phyloP scores from a whole-genome alignment of 768 basidiomycete species.

The Boletellus ananas region DNA sequence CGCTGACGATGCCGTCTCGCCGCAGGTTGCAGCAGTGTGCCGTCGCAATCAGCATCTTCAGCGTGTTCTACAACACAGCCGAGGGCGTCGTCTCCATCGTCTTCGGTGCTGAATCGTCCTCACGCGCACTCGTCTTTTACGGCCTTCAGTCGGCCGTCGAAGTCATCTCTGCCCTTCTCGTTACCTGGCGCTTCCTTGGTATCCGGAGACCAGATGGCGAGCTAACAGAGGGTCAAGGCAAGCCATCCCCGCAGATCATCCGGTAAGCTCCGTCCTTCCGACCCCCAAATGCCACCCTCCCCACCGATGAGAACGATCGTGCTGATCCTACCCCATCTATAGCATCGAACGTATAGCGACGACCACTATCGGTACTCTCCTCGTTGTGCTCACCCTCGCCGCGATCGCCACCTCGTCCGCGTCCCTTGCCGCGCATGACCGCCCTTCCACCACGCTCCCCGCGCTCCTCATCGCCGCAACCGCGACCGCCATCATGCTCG shows the following conservation, averaged over 20 bases:
- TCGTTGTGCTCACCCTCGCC: constrained; percentile 36
- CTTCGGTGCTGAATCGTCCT: constrained; percentile 43
- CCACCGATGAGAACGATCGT: too few species aligned
- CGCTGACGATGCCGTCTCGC: constrained; percentile 14
- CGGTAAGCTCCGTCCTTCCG: constrained; percentile 4
- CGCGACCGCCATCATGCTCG: too few species aligned
- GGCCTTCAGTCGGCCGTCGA: constrained; percentile 48
- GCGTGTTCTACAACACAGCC: constrained; percentile 37
- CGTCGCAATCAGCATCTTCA: constrained; percentile 40
- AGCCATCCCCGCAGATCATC: constrained; percentile 7
- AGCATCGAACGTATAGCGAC: constrained; percentile 41
- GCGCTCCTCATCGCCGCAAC: too few species aligned
- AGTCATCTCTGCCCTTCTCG: constrained; percentile 42
- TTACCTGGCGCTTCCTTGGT: constrained; percentile 42
- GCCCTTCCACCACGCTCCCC: constrained; percentile 38
- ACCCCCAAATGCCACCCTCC: neutral
- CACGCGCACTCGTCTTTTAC: constrained; percentile 44
- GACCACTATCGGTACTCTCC: constrained; percentile 34
- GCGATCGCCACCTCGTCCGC: constrained; percentile 36
- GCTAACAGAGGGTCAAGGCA: neutral
- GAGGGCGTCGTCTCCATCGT: constrained; percentile 44
- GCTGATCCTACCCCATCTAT: neutral
- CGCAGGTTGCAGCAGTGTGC: constrained; percentile 32
- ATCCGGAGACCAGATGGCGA: constrained; percentile 34
- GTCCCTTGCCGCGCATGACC: constrained; percentile 33